Conservation (phyloP, 1,284 basidiomycete species). For the Cryptococcus hybrid region DNA sequence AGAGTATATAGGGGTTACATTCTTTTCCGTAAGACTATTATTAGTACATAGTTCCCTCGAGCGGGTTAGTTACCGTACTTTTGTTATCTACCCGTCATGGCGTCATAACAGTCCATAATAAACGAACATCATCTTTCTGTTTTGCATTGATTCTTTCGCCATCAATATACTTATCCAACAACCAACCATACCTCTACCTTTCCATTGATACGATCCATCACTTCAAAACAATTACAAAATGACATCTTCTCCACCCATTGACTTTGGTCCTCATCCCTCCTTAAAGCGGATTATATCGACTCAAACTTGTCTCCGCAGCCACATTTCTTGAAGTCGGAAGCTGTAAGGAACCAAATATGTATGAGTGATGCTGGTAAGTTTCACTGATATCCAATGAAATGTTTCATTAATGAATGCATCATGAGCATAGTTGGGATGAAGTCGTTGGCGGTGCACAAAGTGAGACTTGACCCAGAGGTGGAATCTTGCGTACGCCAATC, state of each 20-base stretch:
- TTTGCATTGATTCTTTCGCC: no score
- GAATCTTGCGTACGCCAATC: slow-evolving; percentile 20
- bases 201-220: no score
- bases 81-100: no score
- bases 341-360: slow-evolving; percentile 14
- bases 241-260: not conserved
- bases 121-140: no score
- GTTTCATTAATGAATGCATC: not conserved
- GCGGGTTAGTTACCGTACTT: no score
- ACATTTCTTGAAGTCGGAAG: slow-evolving; percentile 21
- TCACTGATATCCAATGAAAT: not conserved
- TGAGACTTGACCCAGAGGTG: slow-evolving; percentile 15
- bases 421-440: slow-evolving; percentile 14
- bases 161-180: no score
- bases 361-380: slow-evolving; percentile 26
- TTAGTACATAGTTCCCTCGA: no score
- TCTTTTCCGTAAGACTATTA: no score
- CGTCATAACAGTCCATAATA: no score
- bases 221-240: not conserved
- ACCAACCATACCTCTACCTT: no score
- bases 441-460: slow-evolving; percentile 25
- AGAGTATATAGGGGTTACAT: no score
- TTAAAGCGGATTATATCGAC: slow-evolving; percentile 21
- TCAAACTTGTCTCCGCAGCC: slow-evolving; percentile 10
- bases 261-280: slow-evolving; percentile 11